Percentiles rank a stretch among this genome's conserved stretches.
Evolutionary conservation across 176 grass and related monocot genomes (phyloP).

Genomic region (Aegilops umbellulata): DNA sequence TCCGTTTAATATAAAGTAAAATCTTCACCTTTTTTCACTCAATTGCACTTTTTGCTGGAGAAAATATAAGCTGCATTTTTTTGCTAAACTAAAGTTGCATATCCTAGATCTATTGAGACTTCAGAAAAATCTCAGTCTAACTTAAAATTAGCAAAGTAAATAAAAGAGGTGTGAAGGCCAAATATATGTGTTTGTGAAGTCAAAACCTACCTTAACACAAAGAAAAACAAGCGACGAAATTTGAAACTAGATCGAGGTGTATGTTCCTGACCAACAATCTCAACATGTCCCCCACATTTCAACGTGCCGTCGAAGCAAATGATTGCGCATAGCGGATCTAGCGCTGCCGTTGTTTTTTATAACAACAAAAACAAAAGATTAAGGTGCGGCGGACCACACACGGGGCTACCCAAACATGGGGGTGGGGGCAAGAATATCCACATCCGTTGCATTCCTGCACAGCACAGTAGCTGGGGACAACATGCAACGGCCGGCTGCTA

Average conservation of each 20-base stretch:
- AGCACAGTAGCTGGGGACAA: background rate
- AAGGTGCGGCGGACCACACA: background rate
- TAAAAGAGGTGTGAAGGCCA: too few relatives aligned
- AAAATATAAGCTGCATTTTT: background rate
- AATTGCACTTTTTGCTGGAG: background rate
- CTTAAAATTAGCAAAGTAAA: too few relatives aligned
- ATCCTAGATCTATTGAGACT: background rate
- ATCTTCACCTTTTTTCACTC: background rate
- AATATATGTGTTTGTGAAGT: too few relatives aligned
- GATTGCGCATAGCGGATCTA: background rate
- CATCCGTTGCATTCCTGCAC: background rate
- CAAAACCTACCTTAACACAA: too few relatives aligned
- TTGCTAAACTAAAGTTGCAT: background rate
- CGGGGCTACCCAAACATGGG: slow-evolving; percentile 25
- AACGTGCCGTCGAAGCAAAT: background rate
- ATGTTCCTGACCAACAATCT: background rate
- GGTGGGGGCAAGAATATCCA: slow-evolving; percentile 32
- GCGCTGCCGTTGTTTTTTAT: background rate
- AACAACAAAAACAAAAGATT: background rate
- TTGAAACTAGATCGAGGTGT: background rate
- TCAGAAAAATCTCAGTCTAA: too few relatives aligned
- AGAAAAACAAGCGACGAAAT: background rate
- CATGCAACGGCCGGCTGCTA: slow-evolving; percentile 21
- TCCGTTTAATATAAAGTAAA: background rate
- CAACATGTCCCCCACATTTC: background rate